Evolutionary conservation across 108 stramenopile genomes (phyloP), one percentile per base, ranked within the genome.

Genomic region (Cyclotella atomus): DNA sequence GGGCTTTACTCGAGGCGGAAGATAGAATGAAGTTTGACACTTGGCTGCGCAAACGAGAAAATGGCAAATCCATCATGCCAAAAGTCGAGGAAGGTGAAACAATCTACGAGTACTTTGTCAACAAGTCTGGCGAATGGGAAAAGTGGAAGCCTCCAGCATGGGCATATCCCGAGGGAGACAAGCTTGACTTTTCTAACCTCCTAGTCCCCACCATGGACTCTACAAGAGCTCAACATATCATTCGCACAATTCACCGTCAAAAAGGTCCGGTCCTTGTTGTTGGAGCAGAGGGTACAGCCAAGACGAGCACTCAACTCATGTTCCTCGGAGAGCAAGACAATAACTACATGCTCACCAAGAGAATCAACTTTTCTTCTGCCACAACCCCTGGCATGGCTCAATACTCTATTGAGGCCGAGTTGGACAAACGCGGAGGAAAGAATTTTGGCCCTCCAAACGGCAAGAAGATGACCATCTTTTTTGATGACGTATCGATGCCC

Each of bases 121-220:
- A 89, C 60, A 49, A 65, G 47, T 80, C 68, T 59, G 79, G 88
- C 59, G 68, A 87, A 59, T 91, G 87, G 87, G 56, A 54, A 47
- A 86, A 79, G 73, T 90, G 89, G 90, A 70, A 60, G 43, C 92
- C 94, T 45, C 90, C 90, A 41, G 46, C 53, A n/a, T 95, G 95
- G 95, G 45, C 76, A 46, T 90, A 89, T 64, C 94, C 94, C 15
- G 56, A 65, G 24, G 89, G 84, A 17, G 85, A 92, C 21, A 88
- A 83, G 36, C 89, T 96, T 5, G 93, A 96, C 70, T 96, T 95
- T 84, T 81, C 86, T 20, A 94, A 94, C 67, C 84, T 96, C 44
- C 85, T 96, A 62, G 93, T 96, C 20, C 96, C 96, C 32, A 96
- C 94, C 0, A 93, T 96, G 91, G 96, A 96, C 71, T 91, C 91